Base-by-base conservation (phyloP, 1,284 basidiomycete genomes). In the Coriolopsis trogii region DNA sequence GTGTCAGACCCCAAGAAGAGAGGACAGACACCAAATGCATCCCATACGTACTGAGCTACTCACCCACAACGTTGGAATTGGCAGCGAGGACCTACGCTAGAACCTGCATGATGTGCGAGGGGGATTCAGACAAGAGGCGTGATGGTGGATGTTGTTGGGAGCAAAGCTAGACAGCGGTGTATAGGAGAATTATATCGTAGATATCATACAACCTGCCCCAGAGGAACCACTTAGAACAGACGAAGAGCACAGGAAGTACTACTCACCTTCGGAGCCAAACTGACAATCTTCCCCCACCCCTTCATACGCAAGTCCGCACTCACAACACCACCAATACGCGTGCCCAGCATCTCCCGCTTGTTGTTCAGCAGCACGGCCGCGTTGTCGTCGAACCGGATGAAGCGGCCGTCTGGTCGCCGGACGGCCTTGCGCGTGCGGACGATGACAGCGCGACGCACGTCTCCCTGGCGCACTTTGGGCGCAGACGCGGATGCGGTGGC, bases 271-370 rank as follows among this genome's bases (percentile, higher is more conserved):
- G 93, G 91, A 63, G 95, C 95, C 65, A 98, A 73, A 70, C 87
- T 89, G 49, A 94, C 84, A 60, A 99, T 91, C 75, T 99, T 98
- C 13, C 89, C 87, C 95, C 95, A 99, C 1, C 95, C 95, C 67
- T 90, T 93, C 73, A 89, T 82, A 59, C 94, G 80, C 65, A 98
- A 70, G 66, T 98, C 95, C 4, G 89, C 88, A 54, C 91, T 94
- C 16, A 98, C 95, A 33, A 96, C 88, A 0, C 96, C 95, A 64
- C 90, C 91, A 58, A 99, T 93, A 63, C 96, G 85, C 52, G 95
- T 97, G 6, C 95, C 96, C 55, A 98, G 70, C 87, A 98, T 94
- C 73, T 99, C 96, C 62, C 89, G 85, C 76, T 98, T 98, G 77
- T 93, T 93, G 73, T 99, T 99, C 55, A 99, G 73, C 25, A 99